Evolutionary conservation across 345 rosid genomes (phyloP).

Genomic region (Pseudoturritis turrita): DNA sequence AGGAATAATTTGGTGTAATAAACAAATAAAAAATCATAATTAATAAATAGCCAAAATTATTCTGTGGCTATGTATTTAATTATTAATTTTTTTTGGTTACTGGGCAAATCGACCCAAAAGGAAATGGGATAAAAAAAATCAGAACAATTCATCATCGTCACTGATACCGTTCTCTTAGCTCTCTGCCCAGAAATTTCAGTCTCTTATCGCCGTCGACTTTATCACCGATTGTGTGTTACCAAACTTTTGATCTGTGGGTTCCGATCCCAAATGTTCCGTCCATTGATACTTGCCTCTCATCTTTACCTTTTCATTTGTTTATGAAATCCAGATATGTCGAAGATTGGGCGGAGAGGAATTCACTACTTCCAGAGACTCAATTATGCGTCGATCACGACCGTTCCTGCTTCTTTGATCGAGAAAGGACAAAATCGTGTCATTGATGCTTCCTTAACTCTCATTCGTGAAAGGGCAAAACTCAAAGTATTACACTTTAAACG

Average conservation of each 20-base stretch:
- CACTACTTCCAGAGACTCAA: conserved; percentile 58
- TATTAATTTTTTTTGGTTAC: too few species aligned
- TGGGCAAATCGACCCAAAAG: too few species aligned
- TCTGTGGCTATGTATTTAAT: too few species aligned
- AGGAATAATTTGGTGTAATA: too few species aligned
- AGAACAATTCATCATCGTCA: too few species aligned
- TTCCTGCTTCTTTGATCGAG: conserved; percentile 57
- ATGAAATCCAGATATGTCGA: conserved; percentile 56
- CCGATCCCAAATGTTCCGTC: too few species aligned
- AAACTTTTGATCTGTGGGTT: neutral
- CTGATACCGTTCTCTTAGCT: too few species aligned
- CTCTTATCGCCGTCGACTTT: neutral
- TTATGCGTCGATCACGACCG: conserved; percentile 38
- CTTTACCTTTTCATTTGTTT: neutral
- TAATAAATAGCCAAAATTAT: too few species aligned
- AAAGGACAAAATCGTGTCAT: conserved; percentile 88
- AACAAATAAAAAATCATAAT: too few species aligned
- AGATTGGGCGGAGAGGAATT: conserved; percentile 46
- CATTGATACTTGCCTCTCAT: too few species aligned
- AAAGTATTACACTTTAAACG: conserved; percentile 41
- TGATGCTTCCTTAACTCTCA: conserved; percentile 94
- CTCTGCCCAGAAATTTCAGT: too few species aligned
- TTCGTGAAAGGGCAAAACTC: conserved; percentile 94
- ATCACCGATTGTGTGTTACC: neutral
- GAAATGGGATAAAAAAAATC: too few species aligned